Base-by-base conservation (phyloP, 495 filamentous ascomycete species). In the Xylaria nigripes region DNA sequence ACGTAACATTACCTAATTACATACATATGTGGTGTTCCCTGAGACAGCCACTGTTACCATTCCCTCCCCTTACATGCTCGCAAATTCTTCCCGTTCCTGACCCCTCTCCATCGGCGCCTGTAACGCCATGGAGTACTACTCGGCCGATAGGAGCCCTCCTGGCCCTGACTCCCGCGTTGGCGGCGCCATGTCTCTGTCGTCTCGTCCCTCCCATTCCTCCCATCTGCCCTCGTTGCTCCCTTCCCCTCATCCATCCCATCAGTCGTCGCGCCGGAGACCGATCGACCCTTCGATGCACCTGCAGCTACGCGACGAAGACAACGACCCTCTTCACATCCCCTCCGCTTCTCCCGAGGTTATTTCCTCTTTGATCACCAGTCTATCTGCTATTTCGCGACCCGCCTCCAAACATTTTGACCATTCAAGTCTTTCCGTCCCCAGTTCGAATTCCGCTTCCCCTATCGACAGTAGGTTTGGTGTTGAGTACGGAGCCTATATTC, bases 331-430 rank as follows among this genome's bases (percentile, higher is more conserved):
- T 49, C 79, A 77, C 55, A 63, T 81, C 24, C 68, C 78, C 43
- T 81, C 89, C 43, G 85, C 87, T 1, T 93, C 90, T 13, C 89
- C 93, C 23, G 90, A 95, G 69, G 87, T 98, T 45, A 97, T 98
- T 56, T 91, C 87, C 47, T 90, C 87, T 36, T 76, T 98, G 48
- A 95, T 98, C 68, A 91, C 90, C 48, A 93, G 90, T 3, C 80
- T 98, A 16, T 90, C 89, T 18, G 81, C 85, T 65, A 94, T 97
- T 57, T 90, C 89, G 0, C 76, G 81, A 45, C 86, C 89, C 21
- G 76, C 85, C 55, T 83, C 80, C 62, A 77, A 79, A 38, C 84
- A 87, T 68, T 90, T 91, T 63, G 87, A 92, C 47, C 78, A 71
- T 62, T 72, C 75, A 25, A 76, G 68, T 48, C 64, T 74, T 42